phyloP scores from a whole-genome alignment of 2,329 filamentous ascomycete genomes.

The Fusarium chaquense region DNA sequence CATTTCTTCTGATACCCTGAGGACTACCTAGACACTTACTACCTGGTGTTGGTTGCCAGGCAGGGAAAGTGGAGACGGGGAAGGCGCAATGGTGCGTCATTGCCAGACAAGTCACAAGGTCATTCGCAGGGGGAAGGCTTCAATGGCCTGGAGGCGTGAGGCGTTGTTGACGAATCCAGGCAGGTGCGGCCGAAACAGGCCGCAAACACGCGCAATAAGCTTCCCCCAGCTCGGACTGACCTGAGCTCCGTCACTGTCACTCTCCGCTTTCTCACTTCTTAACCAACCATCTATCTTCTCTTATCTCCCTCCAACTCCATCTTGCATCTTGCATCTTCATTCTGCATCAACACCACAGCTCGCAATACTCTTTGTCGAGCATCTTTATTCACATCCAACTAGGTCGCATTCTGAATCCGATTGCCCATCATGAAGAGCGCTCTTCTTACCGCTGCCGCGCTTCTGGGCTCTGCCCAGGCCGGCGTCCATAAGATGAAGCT shows the following conservation, averaged over 20 bases:
- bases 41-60: conserved; percentile 42
- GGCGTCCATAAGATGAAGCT: conserved; percentile 97
- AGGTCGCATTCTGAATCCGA: conserved; percentile 32
- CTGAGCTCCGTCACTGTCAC: conserved; percentile 43
- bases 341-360: conserved; percentile 33
- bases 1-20: too few species aligned
- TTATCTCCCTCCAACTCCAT: conserved; percentile 45
- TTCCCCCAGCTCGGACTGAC: conserved; percentile 37
- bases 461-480: conserved; percentile 85
- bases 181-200: conserved; percentile 45
- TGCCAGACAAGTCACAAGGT: conserved; percentile 46
- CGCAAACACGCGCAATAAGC: conserved; percentile 46
- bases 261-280: conserved; percentile 41
- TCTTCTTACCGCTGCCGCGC: conserved; percentile 81
- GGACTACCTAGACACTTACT: background rate
- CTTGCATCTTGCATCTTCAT: conserved; percentile 38
- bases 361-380: conserved; percentile 21
- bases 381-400: conserved; percentile 4
- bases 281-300: conserved; percentile 38
- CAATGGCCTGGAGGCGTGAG: conserved; percentile 27
- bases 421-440: conserved; percentile 83
- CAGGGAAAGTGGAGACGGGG: conserved; percentile 43
- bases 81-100: conserved; percentile 48
- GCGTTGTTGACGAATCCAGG: conserved; percentile 41
- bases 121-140: conserved; percentile 33